Evolutionary conservation across 352 stramenopile species (phyloP).

Genomic region (Globisporangium carolinianum): DNA sequence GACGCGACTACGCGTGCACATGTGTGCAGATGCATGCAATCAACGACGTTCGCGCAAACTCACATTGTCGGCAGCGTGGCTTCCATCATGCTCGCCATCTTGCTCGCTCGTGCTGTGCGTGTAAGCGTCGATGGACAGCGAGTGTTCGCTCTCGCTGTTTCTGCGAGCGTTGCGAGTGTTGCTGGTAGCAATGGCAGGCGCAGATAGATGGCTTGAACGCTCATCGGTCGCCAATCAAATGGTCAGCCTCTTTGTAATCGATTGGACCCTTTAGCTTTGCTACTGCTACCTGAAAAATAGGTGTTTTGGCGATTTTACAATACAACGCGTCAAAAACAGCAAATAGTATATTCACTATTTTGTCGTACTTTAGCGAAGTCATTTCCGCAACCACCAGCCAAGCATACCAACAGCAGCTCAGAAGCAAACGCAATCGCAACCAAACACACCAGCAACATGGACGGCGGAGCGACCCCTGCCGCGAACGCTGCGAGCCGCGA

Average conservation of each 20-base stretch:
- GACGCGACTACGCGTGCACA: too few relatives aligned
- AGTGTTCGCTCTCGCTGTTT: not conserved
- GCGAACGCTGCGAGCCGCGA: conserved; percentile 40
- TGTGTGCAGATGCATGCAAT: not conserved
- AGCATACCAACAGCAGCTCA: not conserved
- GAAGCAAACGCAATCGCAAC: not conserved
- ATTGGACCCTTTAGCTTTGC: too few relatives aligned
- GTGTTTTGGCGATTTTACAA: too few relatives aligned
- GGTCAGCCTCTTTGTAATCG: not conserved
- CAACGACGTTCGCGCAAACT: conserved; percentile 6
- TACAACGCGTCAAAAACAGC: too few relatives aligned
- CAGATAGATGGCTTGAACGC: not conserved
- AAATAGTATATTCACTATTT: too few relatives aligned
- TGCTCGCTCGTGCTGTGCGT: not conserved
- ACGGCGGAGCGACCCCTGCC: conserved; percentile 74
- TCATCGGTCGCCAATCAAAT: conserved; percentile 1
- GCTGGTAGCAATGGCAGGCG: not conserved
- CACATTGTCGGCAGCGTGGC: conserved; percentile 73
- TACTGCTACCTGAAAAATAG: too few relatives aligned
- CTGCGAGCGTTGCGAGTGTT: not conserved
- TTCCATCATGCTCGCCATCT: conserved; percentile 55
- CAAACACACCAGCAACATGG: conserved; percentile 32
- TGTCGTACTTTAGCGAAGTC: too few relatives aligned
- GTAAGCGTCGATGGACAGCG: too few relatives aligned
- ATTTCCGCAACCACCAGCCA: not conserved